These are phyloP conservation scores for Pseudogymnoascus sp. DNA, from an alignment of 2,329 filamentous ascomycete species.

Conservation along the genomic window DNA sequence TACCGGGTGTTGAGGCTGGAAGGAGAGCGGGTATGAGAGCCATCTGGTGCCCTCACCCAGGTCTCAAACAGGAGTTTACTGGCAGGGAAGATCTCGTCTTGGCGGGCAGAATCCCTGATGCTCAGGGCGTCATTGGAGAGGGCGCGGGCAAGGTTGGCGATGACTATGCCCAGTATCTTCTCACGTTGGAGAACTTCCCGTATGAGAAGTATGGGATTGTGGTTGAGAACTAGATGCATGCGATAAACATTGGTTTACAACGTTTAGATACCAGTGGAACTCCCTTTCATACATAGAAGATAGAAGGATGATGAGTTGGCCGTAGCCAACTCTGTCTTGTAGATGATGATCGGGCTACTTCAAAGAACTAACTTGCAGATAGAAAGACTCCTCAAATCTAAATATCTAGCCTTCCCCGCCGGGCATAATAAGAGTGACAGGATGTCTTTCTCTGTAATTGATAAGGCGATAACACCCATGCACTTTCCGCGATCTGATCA, in stretches of 20 bases:
- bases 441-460: neutral
- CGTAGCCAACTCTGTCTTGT: neutral
- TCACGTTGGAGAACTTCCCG: constrained; percentile 45
- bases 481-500: neutral
- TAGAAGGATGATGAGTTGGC: neutral
- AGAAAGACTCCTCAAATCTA: neutral
- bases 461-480: constrained; percentile 5
- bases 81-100: constrained; percentile 74
- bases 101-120: constrained; percentile 61
- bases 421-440: neutral
- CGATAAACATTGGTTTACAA: neutral
- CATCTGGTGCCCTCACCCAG: constrained; percentile 82
- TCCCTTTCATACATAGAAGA: neutral
- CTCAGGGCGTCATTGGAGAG: constrained; percentile 20
- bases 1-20: constrained; percentile 85
- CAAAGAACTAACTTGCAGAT: neutral
- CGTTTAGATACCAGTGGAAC: neutral
- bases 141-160: constrained; percentile 43
- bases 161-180: constrained; percentile 51
- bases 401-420: neutral
- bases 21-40: constrained; percentile 90
- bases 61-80: constrained; percentile 63
- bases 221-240: constrained; percentile 11
- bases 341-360: constrained; percentile 4
- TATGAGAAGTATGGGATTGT: constrained; percentile 51